Base-by-base conservation (phyloP, 78 protist genomes). In the Dictyostelium capitatum region DNA sequence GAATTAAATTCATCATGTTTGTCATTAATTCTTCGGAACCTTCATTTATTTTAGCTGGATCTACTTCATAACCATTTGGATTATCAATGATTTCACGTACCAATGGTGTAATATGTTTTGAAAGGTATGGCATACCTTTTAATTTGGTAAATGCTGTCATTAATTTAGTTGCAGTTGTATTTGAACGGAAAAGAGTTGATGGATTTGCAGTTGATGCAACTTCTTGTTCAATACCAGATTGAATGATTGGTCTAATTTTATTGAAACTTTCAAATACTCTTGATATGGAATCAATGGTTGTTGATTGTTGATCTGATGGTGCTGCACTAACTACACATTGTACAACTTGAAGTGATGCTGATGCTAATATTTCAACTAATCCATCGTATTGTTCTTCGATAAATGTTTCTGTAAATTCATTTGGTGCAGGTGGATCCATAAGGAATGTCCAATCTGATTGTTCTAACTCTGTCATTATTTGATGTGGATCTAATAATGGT, bases 141-240 rank as follows among this genome's bases (percentile, higher is more conserved):
- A 90, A 77, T 54, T 82, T 80, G 50, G 95, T 90, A 25, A 82
- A 90, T 15, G 89, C 79, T 8, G 95, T 90, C 89, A 90, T 90
- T 20, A 90, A 23, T 17, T 90, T 90, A 23, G 95, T 90, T n/a
- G 89, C 95, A 12, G 80, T 74, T 0, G 95, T 90, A 78, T 90
- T 90, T 19, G 74, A 50, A 64, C 95, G 80, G 89, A 90, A 90
- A 6, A 90, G 80, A 32, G 95, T 90, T 4, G 92, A 85, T 23
- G 92, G 78, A 48, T 75, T 75, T 9, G 83, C 83, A 15, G 92
- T 85, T 8, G 92, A 56, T 17, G 19, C 23, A 15, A 85, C 92
- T 54, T 85, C 92, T 20, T n/a, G 43, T 47, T 85, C 83, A 28
- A 85, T 85, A 62, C 92, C 92, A 48, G 92, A 41, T 6, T 85